phyloP scores from a whole-genome alignment of 768 basidiomycete species.

The Auriscalpium microsporum region DNA sequence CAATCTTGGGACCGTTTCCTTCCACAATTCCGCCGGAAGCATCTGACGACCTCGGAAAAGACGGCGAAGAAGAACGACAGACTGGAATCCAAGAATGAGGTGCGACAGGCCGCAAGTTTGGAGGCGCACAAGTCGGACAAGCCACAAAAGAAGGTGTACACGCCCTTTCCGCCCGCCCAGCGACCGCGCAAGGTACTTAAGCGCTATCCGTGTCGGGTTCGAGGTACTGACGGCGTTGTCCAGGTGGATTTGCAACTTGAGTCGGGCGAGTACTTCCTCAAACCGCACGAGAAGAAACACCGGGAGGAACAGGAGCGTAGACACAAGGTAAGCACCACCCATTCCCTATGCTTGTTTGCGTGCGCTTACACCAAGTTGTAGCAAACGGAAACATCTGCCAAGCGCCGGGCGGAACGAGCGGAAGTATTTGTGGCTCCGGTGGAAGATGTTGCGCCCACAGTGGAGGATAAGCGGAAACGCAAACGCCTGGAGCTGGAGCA shows the following conservation, averaged over 20 bases:
- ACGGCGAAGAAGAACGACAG: constrained; percentile 83
- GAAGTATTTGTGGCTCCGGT: constrained; percentile 82
- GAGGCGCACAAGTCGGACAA: constrained; percentile 35
- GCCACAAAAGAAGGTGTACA: constrained; percentile 82
- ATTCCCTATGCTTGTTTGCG: constrained; percentile 1
- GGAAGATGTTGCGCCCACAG: constrained; percentile 65
- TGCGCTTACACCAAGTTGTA: constrained; percentile 22
- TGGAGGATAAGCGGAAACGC: constrained; percentile 68
- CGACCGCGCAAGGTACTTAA: constrained; percentile 73
- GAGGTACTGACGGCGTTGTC: background rate
- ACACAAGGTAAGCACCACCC: constrained; percentile 50
- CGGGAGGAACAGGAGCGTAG: constrained; percentile 62
- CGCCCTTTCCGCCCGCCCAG: constrained; percentile 97
- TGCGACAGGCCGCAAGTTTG: constrained; percentile 59
- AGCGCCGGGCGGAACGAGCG: constrained; percentile 71
- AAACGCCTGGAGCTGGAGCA: constrained; percentile 30
- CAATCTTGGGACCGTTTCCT: constrained; percentile 98
- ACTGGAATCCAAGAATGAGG: constrained; percentile 49
- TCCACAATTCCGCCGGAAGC: constrained; percentile 88
- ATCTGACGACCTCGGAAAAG: constrained; percentile 91
- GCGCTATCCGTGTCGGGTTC: constrained; percentile 6
- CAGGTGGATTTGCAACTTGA: constrained; percentile 91
- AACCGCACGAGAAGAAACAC: constrained; percentile 75
- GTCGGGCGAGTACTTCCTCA: constrained; percentile 97
- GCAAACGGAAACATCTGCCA: constrained; percentile 73